Evolutionary conservation across 2,329 filamentous ascomycete genomes (phyloP).

Genomic region (Thelonectria discophora): DNA sequence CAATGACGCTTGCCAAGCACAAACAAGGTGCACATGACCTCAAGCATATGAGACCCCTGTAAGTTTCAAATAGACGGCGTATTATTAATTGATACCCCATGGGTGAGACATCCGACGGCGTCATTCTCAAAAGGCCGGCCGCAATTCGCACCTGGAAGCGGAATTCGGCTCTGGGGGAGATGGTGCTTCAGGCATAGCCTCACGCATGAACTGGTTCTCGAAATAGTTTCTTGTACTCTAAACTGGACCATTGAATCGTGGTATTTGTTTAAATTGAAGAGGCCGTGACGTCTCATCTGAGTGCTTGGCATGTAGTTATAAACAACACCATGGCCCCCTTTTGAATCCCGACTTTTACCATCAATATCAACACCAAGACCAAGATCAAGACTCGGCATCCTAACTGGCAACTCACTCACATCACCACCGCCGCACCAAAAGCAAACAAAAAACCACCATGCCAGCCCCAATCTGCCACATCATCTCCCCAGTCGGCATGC

Average conservation of each 20-base stretch:
- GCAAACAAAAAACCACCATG: neutral
- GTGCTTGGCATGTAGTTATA: neutral
- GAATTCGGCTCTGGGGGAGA: neutral
- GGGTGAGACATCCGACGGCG: too few relatives aligned
- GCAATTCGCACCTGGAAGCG: neutral
- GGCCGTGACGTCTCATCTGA: neutral
- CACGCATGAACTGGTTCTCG: neutral
- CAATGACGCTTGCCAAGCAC: too few relatives aligned
- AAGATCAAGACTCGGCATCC: neutral
- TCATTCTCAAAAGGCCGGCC: neutral
- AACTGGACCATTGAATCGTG: neutral
- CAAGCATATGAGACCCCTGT: too few relatives aligned
- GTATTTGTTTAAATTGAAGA: neutral
- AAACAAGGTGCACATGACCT: too few relatives aligned
- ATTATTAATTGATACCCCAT: too few relatives aligned
- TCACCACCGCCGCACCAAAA: neutral
- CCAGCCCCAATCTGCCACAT: slow-evolving; percentile 48
- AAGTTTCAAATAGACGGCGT: too few relatives aligned
- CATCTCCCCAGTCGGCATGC: slow-evolving; percentile 58
- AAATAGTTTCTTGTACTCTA: neutral
- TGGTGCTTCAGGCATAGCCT: neutral
- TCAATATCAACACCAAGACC: neutral
- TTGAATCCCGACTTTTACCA: neutral
- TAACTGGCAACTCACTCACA: neutral
- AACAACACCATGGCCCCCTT: neutral